Conservation (phyloP, 257 asterid species). For the Plectranthus barbatus region DNA sequence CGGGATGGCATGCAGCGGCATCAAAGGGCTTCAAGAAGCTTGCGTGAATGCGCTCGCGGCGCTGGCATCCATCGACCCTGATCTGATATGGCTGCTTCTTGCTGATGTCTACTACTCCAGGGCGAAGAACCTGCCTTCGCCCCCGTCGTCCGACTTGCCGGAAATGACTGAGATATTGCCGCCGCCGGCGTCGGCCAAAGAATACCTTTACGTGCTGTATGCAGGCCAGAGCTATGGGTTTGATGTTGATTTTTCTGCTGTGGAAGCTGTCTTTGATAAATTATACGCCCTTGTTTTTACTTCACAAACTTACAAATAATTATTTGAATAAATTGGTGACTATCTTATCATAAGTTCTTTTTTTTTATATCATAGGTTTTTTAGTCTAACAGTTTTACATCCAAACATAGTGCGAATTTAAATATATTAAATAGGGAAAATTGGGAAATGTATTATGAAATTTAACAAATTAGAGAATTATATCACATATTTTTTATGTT, state of each 20-base stretch:
- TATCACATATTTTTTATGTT: too few relatives aligned
- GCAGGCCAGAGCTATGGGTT: constrained; percentile 90
- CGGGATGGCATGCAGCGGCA: constrained; percentile 85
- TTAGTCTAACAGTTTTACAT: too few relatives aligned
- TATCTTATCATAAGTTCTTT: neutral
- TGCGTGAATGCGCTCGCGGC: constrained; percentile 61
- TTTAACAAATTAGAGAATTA: too few relatives aligned
- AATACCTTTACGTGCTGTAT: constrained; percentile 55
- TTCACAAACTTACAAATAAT: constrained; percentile 27
- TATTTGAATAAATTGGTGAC: neutral
- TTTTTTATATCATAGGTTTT: too few relatives aligned
- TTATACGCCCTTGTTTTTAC: constrained; percentile 30
- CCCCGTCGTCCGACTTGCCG: constrained; percentile 52
- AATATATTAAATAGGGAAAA: too few relatives aligned
- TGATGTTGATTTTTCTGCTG: constrained; percentile 60
- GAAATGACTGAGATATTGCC: constrained; percentile 49
- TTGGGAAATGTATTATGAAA: too few relatives aligned
- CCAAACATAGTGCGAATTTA: too few relatives aligned
- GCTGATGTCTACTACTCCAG: constrained; percentile 84
- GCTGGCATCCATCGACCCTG: constrained; percentile 70
- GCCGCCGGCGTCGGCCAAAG: constrained; percentile 48
- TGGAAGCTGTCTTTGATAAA: constrained; percentile 44
- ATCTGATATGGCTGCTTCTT: constrained; percentile 82
- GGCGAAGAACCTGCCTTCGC: constrained; percentile 29
- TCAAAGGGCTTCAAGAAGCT: constrained; percentile 62